Percentiles rank a stretch among this genome's conserved stretches.
Evolutionary conservation across 2,329 filamentous ascomycete genomes (phyloP).

Genomic region (Paraconiothyrium sp.): DNA sequence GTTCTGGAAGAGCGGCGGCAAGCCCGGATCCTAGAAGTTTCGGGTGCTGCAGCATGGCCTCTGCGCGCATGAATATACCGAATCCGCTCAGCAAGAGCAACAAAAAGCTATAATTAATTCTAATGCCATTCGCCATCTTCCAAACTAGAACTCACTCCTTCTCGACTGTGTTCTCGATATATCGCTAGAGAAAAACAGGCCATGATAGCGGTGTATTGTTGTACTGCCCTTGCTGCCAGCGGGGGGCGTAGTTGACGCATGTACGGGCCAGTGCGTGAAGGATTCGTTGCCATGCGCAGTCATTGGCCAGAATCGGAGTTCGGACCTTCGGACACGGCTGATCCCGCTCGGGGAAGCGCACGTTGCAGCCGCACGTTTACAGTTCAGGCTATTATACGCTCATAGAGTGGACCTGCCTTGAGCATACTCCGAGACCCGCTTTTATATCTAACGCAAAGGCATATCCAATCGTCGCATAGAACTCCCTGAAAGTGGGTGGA

Average conservation of each 20-base stretch:
- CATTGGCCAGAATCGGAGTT: neutral
- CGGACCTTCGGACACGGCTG: neutral
- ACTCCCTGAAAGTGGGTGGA: neutral
- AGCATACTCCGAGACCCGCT: neutral
- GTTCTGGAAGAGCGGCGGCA: neutral
- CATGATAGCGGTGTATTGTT: neutral
- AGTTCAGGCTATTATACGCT: neutral
- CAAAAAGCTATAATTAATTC: neutral
- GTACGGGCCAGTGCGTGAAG: constrained; percentile 5
- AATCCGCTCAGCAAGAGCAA: neutral
- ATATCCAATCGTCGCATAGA: neutral
- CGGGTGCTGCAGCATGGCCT: neutral
- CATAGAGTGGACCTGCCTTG: neutral
- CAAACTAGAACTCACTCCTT: neutral
- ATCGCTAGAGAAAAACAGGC: neutral
- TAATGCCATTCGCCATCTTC: neutral
- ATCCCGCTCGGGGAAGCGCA: constrained; percentile 1
- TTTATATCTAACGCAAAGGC: neutral
- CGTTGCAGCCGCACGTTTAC: neutral
- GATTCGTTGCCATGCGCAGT: neutral
- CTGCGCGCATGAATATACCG: neutral
- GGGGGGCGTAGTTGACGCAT: neutral
- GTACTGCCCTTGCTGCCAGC: neutral
- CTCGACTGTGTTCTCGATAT: neutral
- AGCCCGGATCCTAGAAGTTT: neutral